A percentile compares a stretch with the other conserved stretches of the same genome.
These are phyloP conservation scores for Podila clonocystis DNA, from an alignment of 192 early-diverging fungal genomes.

Conservation along the genomic window DNA sequence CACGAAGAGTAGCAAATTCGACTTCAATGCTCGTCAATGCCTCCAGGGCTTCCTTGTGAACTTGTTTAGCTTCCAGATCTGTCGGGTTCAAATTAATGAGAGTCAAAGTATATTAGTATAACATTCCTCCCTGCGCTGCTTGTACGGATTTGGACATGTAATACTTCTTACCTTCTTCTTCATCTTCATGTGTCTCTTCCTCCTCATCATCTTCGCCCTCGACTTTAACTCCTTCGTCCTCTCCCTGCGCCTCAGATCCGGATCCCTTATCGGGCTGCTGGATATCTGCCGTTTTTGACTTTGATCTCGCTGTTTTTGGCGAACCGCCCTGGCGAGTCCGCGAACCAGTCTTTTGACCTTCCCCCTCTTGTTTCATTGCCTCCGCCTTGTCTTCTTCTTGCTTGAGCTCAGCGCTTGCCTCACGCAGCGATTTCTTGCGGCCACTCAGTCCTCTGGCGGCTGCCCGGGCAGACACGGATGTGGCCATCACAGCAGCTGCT, in stretches of 20 bases:
- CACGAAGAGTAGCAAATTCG: conserved; percentile 64
- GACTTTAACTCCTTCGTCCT: conserved; percentile 21
- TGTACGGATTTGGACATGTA: not conserved
- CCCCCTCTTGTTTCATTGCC: not conserved
- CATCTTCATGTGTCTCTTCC: conserved; percentile 15
- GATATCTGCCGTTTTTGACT: conserved; percentile 6
- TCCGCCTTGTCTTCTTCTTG: conserved; percentile 16
- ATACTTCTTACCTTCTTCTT: conserved; percentile 21
- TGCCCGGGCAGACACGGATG: not conserved
- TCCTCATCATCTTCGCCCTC: conserved; percentile 16
- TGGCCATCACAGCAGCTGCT: not conserved
- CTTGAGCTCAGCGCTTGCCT: conserved; percentile 8
- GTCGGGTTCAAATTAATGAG: not conserved
- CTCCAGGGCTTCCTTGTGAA: conserved; percentile 60
- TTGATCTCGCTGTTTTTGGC: not conserved
- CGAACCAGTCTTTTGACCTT: not conserved
- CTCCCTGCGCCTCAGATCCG: conserved; percentile 25
- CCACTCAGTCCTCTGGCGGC: conserved; percentile 2
- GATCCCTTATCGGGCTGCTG: conserved; percentile 24
- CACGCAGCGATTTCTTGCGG: conserved; percentile 27
- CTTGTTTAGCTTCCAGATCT: conserved; percentile 57
- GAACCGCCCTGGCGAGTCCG: conserved; percentile 3
- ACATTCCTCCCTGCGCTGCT: too few species aligned
- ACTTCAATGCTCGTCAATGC: conserved; percentile 65
- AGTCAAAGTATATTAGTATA: too few species aligned